phyloP scores from a whole-genome alignment of 371 early-diverging fungal genomes.

The Enterocytospora artemiae region DNA sequence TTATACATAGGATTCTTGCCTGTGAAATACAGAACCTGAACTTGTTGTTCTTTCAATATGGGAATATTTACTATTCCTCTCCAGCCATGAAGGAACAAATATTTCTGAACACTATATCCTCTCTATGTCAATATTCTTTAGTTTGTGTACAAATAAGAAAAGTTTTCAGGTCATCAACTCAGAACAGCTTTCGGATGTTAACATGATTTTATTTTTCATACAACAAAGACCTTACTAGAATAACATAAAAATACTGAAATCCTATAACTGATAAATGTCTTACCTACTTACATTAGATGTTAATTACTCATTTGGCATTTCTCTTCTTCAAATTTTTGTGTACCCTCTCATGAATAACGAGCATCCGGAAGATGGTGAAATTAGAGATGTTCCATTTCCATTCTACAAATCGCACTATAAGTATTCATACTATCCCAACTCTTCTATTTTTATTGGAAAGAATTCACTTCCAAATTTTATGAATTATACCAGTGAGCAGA shows the following conservation, averaged over 20 bases:
- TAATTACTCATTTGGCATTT: neutral
- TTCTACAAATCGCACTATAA: constrained; percentile 17
- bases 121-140: too few species aligned
- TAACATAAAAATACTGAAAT: neutral
- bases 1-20: too few species aligned
- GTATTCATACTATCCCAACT: constrained; percentile 29
- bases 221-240: too few species aligned
- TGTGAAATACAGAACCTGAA: too few species aligned
- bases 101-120: too few species aligned
- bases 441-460: constrained; percentile 26
- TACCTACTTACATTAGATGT: neutral
- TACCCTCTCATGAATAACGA: constrained; percentile 31
- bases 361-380: constrained; percentile 40
- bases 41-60: too few species aligned
- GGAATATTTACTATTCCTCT: too few species aligned
- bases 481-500: constrained; percentile 19
- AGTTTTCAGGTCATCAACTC: too few species aligned
- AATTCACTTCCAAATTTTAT: constrained; percentile 32
- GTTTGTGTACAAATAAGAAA: too few species aligned
- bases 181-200: too few species aligned
- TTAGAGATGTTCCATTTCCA: constrained; percentile 26
- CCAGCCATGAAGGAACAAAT: too few species aligned
- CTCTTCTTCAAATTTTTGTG: constrained; percentile 2
- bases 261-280: neutral
- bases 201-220: too few species aligned